A percentile compares a stretch with the other conserved stretches of the same genome.
Conservation (phyloP, 768 basidiomycete genomes). For the Nevesoporus exiguus region DNA sequence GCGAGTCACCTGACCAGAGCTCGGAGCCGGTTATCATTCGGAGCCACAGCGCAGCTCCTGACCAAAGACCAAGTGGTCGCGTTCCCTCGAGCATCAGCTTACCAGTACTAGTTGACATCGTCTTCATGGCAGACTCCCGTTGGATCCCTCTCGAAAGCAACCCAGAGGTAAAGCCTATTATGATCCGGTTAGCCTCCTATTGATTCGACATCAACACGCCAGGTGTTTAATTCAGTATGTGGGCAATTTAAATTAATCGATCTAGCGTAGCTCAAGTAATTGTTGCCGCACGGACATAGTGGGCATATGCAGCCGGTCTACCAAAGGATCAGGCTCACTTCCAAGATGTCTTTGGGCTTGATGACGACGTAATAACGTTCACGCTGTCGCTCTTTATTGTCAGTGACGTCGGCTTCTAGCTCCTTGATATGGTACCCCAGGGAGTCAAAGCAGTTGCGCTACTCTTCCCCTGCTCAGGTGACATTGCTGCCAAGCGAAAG, state of each 20-base stretch:
- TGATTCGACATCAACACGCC: neutral
- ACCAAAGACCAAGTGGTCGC: neutral
- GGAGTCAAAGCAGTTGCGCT: constrained; percentile 84
- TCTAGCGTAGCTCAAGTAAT: neutral
- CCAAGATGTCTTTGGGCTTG: constrained; percentile 71
- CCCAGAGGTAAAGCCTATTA: constrained; percentile 41
- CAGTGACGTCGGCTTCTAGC: constrained; percentile 37
- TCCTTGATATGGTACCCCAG: constrained; percentile 63
- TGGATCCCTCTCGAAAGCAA: constrained; percentile 87
- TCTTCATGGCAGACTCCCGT: constrained; percentile 28
- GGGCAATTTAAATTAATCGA: neutral
- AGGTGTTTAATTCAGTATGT: constrained; percentile 34
- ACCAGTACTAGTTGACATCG: neutral
- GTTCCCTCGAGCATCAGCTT: neutral
- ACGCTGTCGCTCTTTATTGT: neutral
- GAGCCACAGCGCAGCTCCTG: neutral
- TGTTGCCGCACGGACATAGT: constrained; percentile 36
- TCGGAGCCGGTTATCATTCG: neutral
- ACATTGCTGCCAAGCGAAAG: constrained; percentile 46
- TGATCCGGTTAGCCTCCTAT: neutral
- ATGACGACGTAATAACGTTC: constrained; percentile 49
- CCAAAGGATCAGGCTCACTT: constrained; percentile 49
- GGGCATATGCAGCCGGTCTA: constrained; percentile 69
- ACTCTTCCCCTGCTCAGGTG: constrained; percentile 70
- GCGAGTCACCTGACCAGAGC: no score